Percentiles rank a stretch among this genome's conserved stretches.
These are phyloP conservation scores for Nicotiana noctiflora DNA, from an alignment of 257 asterid genomes.

Conservation along the genomic window DNA sequence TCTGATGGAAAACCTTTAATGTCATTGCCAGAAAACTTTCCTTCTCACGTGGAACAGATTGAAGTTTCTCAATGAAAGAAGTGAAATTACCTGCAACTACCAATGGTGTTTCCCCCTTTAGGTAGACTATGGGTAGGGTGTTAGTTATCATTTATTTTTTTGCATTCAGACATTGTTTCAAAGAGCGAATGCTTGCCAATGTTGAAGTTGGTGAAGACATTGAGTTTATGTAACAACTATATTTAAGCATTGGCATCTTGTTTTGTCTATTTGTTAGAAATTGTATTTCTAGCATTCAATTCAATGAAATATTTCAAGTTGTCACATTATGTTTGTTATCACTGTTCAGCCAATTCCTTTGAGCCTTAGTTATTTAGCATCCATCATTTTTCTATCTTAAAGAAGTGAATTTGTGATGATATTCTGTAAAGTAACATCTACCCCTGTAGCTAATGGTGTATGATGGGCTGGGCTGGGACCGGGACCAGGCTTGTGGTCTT, in stretches of 20 bases:
- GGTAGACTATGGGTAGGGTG: not conserved
- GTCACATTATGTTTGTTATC: too few species aligned
- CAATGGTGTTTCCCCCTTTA: not conserved
- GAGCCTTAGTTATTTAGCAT: too few species aligned
- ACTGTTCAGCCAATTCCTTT: too few species aligned
- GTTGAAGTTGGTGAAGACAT: not conserved
- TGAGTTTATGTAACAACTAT: not conserved
- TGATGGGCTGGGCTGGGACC: too few species aligned
- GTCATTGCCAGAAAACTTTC: not conserved
- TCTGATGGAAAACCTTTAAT: not conserved
- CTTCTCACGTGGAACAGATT: not conserved
- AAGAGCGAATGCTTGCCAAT: not conserved
- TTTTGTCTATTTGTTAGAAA: not conserved
- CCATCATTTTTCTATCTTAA: too few species aligned
- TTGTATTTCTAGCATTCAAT: not conserved
- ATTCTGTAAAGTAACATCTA: too few species aligned
- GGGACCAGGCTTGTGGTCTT: too few species aligned
- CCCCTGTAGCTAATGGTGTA: too few species aligned
- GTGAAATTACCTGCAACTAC: not conserved
- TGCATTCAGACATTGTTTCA: not conserved
- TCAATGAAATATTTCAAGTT: not conserved
- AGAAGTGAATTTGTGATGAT: too few species aligned
- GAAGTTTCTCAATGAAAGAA: conserved; percentile 5
- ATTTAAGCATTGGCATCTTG: not conserved
- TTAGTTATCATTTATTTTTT: not conserved